phyloP scores from a whole-genome alignment of 2,329 filamentous ascomycete genomes.

The Colletotrichum magnum region DNA sequence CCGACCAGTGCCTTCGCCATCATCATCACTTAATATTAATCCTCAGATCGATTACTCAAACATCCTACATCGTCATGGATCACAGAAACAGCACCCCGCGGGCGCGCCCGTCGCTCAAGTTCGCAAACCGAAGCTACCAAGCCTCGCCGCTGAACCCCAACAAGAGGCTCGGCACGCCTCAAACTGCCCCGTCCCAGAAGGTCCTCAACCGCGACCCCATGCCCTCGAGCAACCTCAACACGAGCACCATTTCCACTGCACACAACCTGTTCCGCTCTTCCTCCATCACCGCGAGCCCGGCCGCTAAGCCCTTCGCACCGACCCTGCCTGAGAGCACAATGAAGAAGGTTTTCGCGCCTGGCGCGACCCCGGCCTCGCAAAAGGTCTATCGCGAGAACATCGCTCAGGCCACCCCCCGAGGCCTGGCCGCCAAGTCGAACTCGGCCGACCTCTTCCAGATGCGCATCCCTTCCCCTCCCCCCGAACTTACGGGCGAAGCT shows the following conservation, averaged over 20 bases:
- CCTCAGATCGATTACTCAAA: not conserved
- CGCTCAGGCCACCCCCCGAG: slow-evolving; percentile 62
- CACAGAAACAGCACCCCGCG: slow-evolving; percentile 53
- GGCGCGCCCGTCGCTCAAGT: slow-evolving; percentile 57
- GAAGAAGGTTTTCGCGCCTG: slow-evolving; percentile 63
- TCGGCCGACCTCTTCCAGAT: slow-evolving; percentile 69
- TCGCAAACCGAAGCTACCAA: slow-evolving; percentile 59
- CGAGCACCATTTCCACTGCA: slow-evolving; percentile 52
- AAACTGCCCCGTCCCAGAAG: slow-evolving; percentile 54
- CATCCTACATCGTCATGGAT: slow-evolving; percentile 36
- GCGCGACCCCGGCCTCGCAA: slow-evolving; percentile 60
- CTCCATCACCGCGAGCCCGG: slow-evolving; percentile 50
- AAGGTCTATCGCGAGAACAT: slow-evolving; percentile 60
- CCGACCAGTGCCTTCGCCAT: slow-evolving; percentile 24
- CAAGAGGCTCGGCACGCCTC: slow-evolving; percentile 56
- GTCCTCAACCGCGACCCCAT: slow-evolving; percentile 53
- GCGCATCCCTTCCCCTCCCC: slow-evolving; percentile 71
- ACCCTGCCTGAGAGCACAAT: slow-evolving; percentile 59
- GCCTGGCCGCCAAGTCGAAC: slow-evolving; percentile 63
- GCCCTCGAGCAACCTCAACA: slow-evolving; percentile 53
- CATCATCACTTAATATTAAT: slow-evolving; percentile 30
- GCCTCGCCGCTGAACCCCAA: slow-evolving; percentile 53
- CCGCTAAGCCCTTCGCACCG: slow-evolving; percentile 58
- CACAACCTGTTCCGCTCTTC: slow-evolving; percentile 61
- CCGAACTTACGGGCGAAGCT: slow-evolving; percentile 68